Evolutionary conservation across 1,139 yeast species (phyloP), one percentile per base, ranked within the genome.

Genomic region (Protomyces gravidus): DNA sequence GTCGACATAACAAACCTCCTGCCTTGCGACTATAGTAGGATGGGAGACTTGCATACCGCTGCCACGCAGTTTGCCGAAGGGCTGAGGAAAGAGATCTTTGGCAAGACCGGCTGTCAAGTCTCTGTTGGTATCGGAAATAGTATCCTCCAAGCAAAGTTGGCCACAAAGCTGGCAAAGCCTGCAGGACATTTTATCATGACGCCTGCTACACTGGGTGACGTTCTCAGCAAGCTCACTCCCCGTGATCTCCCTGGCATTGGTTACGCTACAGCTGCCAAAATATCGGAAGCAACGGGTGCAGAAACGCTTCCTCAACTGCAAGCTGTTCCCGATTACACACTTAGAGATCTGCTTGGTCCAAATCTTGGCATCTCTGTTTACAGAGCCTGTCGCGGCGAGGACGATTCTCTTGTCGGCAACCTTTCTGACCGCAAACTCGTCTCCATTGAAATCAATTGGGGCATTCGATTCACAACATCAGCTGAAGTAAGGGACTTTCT

Each of bases 361-460:
- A 87, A 85, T 65, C 80, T 87, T 1, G 96, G 96, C 0, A 68
- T 70, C 3, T 86, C 83, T 61, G 70, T 92, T 0, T 79, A 69
- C 67, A 78, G 81, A 1, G 83, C 79, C 66, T 76, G 84, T 1
- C 72, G 84, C 23, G 97, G 97, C 0, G 72, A 78, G 4, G 97
- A 90, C 70, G 73, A 76, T 47, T 78, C 86, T 0, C 75, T 76
- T 5, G 78, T 87, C 27, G 78, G 78, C 61, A 74, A 57, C 15
- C 50, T 55, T n/a, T 76, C 76, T 25, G 75, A 79, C 0, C 77
- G 95, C 32, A 89, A 88, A 66, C 80, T 95, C 0, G 79, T 92
- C 0, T 89, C 96, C 0, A 88, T 89, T 9, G 97, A 92, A 70
- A 86, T 92, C 33, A 88, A 89, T 64, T 92, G 89, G 84, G 97